Evolutionary conservation across 306 rosid species (phyloP).

Genomic region (Vigna unguiculata): DNA sequence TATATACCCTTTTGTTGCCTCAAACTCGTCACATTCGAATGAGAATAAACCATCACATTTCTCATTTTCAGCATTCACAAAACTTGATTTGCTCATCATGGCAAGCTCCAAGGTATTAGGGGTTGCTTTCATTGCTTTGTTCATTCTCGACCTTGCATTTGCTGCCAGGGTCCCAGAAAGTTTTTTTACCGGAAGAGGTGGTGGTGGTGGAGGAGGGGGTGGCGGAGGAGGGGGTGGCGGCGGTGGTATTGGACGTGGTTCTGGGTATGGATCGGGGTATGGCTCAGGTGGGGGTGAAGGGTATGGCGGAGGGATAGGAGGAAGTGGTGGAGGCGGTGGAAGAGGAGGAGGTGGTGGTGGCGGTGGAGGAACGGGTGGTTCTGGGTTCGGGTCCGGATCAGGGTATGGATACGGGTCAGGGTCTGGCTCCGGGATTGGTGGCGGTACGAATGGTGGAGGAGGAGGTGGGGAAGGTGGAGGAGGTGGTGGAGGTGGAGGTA

Average conservation of each 20-base stretch:
- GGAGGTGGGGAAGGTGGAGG: constrained; percentile 61
- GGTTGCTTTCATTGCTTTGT: constrained; percentile 60
- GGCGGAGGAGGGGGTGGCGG: constrained; percentile 38
- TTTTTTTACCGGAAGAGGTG: constrained; percentile 37
- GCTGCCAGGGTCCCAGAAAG: constrained; percentile 50
- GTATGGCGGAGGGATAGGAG: constrained; percentile 46
- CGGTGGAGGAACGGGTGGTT: constrained; percentile 58
- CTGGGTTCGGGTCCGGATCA: constrained; percentile 54
- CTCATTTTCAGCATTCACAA: neutral
- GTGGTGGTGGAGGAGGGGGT: constrained; percentile 37
- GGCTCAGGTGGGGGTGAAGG: constrained; percentile 66
- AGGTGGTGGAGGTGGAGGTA: constrained; percentile 54
- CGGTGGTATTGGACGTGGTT: constrained; percentile 36
- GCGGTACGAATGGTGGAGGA: constrained; percentile 49
- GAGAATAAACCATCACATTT: neutral
- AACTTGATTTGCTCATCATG: constrained; percentile 48
- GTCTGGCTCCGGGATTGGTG: constrained; percentile 53
- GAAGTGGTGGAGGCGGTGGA: constrained; percentile 53
- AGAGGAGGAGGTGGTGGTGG: constrained; percentile 60
- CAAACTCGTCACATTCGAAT: neutral
- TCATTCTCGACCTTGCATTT: constrained; percentile 64
- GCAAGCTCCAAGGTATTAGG: constrained; percentile 61
- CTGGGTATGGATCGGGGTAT: constrained; percentile 60
- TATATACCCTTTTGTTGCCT: constrained; percentile 54
- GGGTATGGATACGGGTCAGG: constrained; percentile 56